Evolutionary conservation across 2,329 filamentous ascomycete species (phyloP).

Genomic region (Exophiala sideris): DNA sequence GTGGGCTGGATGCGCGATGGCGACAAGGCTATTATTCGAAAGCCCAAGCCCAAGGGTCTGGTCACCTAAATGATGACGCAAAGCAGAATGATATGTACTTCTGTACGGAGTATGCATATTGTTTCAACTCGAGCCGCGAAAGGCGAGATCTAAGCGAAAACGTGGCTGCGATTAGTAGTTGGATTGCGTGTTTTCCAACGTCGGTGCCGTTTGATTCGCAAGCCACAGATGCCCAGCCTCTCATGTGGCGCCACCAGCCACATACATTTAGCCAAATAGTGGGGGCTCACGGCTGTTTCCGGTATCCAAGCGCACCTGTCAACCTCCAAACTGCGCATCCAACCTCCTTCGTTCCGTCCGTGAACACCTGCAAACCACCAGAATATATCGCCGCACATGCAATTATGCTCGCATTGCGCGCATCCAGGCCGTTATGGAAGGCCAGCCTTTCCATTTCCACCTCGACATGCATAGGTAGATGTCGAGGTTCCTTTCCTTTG

Average conservation of each 20-base stretch:
- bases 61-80: not conserved
- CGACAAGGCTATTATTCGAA: slow-evolving; percentile 71
- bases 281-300: not conserved
- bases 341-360: slow-evolving; percentile 11
- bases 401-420: not conserved
- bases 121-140: no score
- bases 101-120: no score
- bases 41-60: slow-evolving; percentile 34
- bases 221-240: slow-evolving; percentile 12
- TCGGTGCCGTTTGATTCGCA: not conserved
- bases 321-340: slow-evolving; percentile 4
- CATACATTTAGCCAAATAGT: slow-evolving; percentile 15
- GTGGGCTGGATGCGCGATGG: slow-evolving; percentile 83
- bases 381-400: slow-evolving; percentile 11
- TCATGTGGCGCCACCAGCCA: slow-evolving; percentile 20
- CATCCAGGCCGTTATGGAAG: slow-evolving; percentile 3
- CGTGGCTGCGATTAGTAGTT: not conserved
- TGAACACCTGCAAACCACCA: slow-evolving; percentile 4
- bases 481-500: slow-evolving; percentile 9
- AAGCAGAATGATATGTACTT: no score
- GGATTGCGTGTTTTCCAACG: not conserved
- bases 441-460: slow-evolving; percentile 21
- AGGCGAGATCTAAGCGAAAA: not conserved
- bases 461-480: slow-evolving; percentile 20
- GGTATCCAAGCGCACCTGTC: slow-evolving; percentile 1